Conservation (phyloP, 1,284 basidiomycete species). For the Tetrapyrgos nigripes region DNA sequence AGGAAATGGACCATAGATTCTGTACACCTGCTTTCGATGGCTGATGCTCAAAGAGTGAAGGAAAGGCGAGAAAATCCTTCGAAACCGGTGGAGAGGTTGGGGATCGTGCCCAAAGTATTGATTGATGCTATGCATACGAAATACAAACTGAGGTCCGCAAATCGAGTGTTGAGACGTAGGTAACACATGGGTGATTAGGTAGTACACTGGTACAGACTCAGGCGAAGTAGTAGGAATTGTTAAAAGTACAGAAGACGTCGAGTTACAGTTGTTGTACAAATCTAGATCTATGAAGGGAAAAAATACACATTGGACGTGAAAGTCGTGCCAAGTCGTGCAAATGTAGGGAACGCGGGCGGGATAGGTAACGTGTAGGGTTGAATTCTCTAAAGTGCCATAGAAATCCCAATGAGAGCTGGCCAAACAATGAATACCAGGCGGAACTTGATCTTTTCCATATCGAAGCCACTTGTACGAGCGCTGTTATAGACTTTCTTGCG, state of each 20-base stretch:
- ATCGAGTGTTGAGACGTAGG: not conserved
- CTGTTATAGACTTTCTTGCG: constrained; percentile 17
- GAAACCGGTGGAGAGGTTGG: not conserved
- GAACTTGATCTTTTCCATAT: constrained; percentile 55
- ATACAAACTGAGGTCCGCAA: not conserved
- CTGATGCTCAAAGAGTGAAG: constrained; percentile 3
- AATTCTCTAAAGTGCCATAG: constrained; percentile 46
- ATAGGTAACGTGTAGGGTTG: not conserved
- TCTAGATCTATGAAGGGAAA: not conserved
- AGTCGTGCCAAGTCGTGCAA: no score
- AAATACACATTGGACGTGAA: no score
- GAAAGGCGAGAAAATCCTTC: constrained; percentile 3
- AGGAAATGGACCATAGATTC: not conserved
- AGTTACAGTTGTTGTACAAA: not conserved
- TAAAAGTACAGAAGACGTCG: not conserved
- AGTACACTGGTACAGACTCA: not conserved
- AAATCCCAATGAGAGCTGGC: constrained; percentile 61
- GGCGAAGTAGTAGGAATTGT: not conserved
- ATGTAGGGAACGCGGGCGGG: not conserved
- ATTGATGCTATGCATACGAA: not conserved
- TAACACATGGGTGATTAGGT: not conserved
- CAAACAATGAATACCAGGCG: constrained; percentile 59
- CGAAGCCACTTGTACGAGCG: constrained; percentile 31
- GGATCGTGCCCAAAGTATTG: constrained; percentile 4
- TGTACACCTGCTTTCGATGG: not conserved